Percentiles rank a stretch among this genome's conserved stretches.
Conservation (phyloP, 768 basidiomycete genomes). For the Russula emetica region DNA sequence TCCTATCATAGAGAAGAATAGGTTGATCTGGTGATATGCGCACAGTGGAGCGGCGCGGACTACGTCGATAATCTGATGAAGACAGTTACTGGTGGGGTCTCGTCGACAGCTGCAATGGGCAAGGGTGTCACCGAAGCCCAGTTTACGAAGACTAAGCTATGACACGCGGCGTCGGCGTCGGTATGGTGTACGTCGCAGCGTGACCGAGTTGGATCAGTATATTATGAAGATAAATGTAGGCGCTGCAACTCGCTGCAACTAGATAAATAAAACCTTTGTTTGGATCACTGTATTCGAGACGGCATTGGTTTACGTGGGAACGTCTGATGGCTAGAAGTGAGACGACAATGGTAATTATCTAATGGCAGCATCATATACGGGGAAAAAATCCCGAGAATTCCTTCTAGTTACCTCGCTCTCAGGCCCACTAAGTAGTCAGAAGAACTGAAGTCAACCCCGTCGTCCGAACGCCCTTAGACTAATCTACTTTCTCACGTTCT, state of each 20-base stretch:
- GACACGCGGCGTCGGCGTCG: conserved; percentile 18
- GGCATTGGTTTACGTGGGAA: no score
- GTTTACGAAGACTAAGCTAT: conserved; percentile 54
- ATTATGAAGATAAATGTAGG: background rate
- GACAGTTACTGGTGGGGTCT: conserved; percentile 96
- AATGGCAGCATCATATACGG: no score
- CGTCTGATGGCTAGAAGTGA: background rate
- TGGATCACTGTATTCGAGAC: no score
- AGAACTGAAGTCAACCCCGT: background rate
- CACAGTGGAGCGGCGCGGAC: conserved; percentile 91
- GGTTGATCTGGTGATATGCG: conserved; percentile 24
- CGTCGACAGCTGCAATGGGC: conserved; percentile 99
- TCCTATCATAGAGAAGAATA: background rate
- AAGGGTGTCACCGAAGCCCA: conserved; percentile 91
- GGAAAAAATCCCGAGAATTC: no score
- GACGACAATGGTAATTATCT: no score
- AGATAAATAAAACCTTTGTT: background rate
- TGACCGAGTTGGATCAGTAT: background rate
- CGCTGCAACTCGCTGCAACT: background rate
- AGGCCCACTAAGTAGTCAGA: no score
- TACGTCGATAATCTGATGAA: conserved; percentile 88
- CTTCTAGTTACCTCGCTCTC: no score
- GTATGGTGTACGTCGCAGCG: no score
- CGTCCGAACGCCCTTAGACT: background rate
- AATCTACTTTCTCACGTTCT: background rate